Evolutionary conservation across 352 stramenopile species (phyloP).

Genomic region (Phytophthora cajani): DNA sequence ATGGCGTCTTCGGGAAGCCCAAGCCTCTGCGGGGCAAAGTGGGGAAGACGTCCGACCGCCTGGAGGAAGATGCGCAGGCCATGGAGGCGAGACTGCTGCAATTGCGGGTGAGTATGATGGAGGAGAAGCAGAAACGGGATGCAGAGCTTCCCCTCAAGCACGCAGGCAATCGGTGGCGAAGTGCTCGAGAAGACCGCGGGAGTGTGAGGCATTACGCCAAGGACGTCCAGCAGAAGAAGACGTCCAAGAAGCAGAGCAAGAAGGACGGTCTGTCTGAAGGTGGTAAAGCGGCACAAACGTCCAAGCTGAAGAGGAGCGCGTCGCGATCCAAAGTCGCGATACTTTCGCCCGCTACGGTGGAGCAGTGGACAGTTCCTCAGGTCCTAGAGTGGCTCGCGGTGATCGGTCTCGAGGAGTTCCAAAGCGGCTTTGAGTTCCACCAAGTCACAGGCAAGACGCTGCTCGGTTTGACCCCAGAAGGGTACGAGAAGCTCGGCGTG

Average conservation of each 20-base stretch:
- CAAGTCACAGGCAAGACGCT: slow-evolving; percentile 67
- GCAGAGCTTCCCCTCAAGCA: slow-evolving; percentile 64
- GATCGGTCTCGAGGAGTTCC: slow-evolving; percentile 69
- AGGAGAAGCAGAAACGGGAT: slow-evolving; percentile 74
- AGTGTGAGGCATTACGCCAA: slow-evolving; percentile 76
- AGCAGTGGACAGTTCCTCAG: slow-evolving; percentile 59
- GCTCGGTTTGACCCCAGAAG: slow-evolving; percentile 50
- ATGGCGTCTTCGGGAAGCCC: slow-evolving; percentile 37
- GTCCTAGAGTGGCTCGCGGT: slow-evolving; percentile 71
- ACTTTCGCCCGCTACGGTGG: slow-evolving; percentile 48
- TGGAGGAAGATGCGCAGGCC: slow-evolving; percentile 72
- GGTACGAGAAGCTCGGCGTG: slow-evolving; percentile 61
- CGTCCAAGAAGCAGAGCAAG: slow-evolving; percentile 34
- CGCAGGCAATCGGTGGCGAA: slow-evolving; percentile 75
- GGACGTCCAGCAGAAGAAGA: slow-evolving; percentile 59
- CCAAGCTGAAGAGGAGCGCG: slow-evolving; percentile 22
- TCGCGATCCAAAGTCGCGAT: slow-evolving; percentile 16
- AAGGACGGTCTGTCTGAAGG: slow-evolving; percentile 1
- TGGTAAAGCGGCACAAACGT: slow-evolving; percentile 1
- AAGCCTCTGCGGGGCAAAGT: slow-evolving; percentile 18
- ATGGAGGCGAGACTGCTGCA: slow-evolving; percentile 77
- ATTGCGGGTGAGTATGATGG: slow-evolving; percentile 61
- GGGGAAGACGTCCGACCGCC: slow-evolving; percentile 54
- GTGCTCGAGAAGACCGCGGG: slow-evolving; percentile 72
- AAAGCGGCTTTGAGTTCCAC: slow-evolving; percentile 80